Conservation (phyloP, 345 rosid species). For the Euclidium syriacum region DNA sequence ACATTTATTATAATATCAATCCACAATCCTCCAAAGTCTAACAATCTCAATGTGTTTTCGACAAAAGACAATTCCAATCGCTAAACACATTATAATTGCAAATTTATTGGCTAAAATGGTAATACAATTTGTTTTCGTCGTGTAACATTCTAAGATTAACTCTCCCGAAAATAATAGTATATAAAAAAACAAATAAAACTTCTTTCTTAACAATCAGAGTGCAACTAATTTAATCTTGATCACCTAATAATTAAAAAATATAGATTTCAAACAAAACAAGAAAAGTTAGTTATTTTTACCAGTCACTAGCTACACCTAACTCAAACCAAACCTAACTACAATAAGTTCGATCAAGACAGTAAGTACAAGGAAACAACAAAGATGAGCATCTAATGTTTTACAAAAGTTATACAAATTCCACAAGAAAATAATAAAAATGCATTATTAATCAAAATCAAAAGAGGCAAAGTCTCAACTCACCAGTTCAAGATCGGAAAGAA, state of each 20-base stretch:
- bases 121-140: too few relatives aligned
- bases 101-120: too few relatives aligned
- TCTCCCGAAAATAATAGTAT: too few relatives aligned
- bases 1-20: too few relatives aligned
- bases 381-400: neutral
- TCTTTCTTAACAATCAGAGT: too few relatives aligned
- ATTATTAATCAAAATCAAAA: constrained; percentile 21
- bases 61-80: too few relatives aligned
- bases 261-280: neutral
- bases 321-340: constrained; percentile 2
- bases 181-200: too few relatives aligned
- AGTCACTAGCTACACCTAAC: neutral
- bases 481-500: constrained; percentile 7
- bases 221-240: neutral
- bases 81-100: too few relatives aligned
- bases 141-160: too few relatives aligned
- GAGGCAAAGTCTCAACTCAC: constrained; percentile 21
- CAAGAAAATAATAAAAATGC: neutral
- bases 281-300: neutral
- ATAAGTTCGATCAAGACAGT: too few relatives aligned
- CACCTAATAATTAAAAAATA: neutral
- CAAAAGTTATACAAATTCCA: neutral
- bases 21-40: too few relatives aligned
- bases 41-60: too few relatives aligned
- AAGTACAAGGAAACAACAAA: neutral